Evolutionary conservation across 2,329 filamentous ascomycete species (phyloP), one percentile per base, ranked within the genome.

Genomic region (Cercospora zeina): DNA sequence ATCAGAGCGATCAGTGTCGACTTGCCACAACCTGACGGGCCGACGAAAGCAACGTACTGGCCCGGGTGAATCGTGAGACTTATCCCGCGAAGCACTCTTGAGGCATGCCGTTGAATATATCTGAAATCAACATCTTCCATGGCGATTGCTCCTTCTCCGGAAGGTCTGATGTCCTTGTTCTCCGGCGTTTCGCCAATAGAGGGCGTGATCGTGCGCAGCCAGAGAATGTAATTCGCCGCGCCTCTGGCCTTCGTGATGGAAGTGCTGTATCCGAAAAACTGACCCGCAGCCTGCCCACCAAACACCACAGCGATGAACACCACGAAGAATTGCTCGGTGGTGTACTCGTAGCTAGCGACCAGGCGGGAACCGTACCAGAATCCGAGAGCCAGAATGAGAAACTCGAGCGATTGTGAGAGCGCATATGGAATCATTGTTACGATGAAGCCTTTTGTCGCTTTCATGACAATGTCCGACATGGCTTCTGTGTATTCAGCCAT

Each of bases 231-330:
- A 62, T 81, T 80, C 3, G 79, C 75, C 1, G 69, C 72, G 1
- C 58, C 62, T n/a, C 64, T 67, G 8, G 70, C 75, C 58, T 76
- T 76, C 1, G 75, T 76, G 57, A 77, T 74, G 1, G 69, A 70
- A 0, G 66, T 74, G 67, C 71, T 85, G 66, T 89, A 88, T 45
- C 84, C 84, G 65, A 91, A 85, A 60, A 87, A 85, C 64, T 88
- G 83, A 0, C 87, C 88, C 0, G 87, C 86, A 0, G 81, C 79
- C 73, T 91, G 87, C 6, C 85, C 86, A 1, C 87, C 87, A 65
- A 89, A 84, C 30, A 89, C 83, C 8, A 71, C 65, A 0, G 87
- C 84, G 73, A 89, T 85, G 72, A 88, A 89, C 31, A 84, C 78
- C 1, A 83, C 78, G 69, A 85, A 85, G 69, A 85, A 86, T 19